Conservation (phyloP, 768 basidiomycete genomes). For the Lactarius psammicola region DNA sequence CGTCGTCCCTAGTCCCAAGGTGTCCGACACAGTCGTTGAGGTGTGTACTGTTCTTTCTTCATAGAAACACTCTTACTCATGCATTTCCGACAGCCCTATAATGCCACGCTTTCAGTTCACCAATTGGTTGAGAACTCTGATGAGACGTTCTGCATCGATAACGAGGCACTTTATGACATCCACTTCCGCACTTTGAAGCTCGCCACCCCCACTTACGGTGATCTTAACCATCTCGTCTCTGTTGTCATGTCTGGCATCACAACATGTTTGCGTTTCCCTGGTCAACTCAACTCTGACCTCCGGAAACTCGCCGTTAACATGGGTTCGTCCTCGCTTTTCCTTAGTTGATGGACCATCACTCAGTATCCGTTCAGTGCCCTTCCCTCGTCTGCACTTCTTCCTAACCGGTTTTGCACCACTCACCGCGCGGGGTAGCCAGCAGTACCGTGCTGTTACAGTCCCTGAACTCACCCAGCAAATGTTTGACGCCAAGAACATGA, state of each 20-base stretch:
- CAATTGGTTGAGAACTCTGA: slow-evolving; percentile 99
- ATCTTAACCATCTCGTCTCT: slow-evolving; percentile 97
- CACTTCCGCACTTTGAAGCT: slow-evolving; percentile 98
- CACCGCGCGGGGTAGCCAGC: slow-evolving; percentile 89
- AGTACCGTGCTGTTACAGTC: slow-evolving; percentile 95
- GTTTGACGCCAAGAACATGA: slow-evolving; percentile 99
- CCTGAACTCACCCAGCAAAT: slow-evolving; percentile 98
- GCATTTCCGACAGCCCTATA: slow-evolving; percentile 70
- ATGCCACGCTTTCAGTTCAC: slow-evolving; percentile 96
- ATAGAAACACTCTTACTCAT: neutral
- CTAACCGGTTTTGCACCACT: slow-evolving; percentile 95
- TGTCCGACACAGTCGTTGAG: slow-evolving; percentile 98
- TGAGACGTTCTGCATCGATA: slow-evolving; percentile 99
- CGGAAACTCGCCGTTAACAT: slow-evolving; percentile 99
- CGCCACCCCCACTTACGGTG: slow-evolving; percentile 91
- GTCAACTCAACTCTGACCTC: slow-evolving; percentile 98
- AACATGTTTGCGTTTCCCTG: slow-evolving; percentile 98
- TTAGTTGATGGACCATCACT: neutral
- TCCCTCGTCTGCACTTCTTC: slow-evolving; percentile 99
- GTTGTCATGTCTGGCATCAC: slow-evolving; percentile 99
- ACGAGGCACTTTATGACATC: slow-evolving; percentile 98
- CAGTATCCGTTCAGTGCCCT: slow-evolving; percentile 63
- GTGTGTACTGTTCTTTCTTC: slow-evolving; percentile 37
- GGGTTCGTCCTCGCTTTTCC: slow-evolving; percentile 53
- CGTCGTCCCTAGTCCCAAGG: slow-evolving; percentile 95